phyloP scores from a whole-genome alignment of 192 early-diverging fungal genomes.

The Linnemannia schmuckeri region DNA sequence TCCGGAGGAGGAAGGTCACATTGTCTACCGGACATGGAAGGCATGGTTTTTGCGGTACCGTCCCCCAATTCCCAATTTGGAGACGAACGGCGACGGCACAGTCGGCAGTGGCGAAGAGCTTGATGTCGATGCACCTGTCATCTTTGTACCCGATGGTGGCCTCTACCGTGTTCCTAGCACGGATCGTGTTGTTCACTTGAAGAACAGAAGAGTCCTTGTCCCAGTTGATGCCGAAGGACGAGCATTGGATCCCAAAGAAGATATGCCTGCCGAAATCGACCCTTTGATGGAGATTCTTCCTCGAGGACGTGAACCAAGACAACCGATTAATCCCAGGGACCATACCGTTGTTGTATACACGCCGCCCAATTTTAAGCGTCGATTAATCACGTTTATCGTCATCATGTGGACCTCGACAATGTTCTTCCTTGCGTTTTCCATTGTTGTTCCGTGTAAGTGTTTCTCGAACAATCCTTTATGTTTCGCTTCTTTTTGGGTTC shows the following conservation, averaged over 20 bases:
- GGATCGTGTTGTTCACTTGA: conserved; percentile 87
- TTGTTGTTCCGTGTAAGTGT: conserved; percentile 61
- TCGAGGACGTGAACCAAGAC: conserved; percentile 34
- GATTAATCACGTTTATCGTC: conserved; percentile 69
- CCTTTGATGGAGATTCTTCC: conserved; percentile 52
- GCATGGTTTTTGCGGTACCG: conserved; percentile 67
- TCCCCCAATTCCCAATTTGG: conserved; percentile 67
- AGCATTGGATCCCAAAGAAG: conserved; percentile 70
- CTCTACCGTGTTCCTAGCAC: conserved; percentile 87
- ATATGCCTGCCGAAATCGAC: conserved; percentile 70
- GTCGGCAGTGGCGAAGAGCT: conserved; percentile 54
- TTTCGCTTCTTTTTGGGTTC: neutral
- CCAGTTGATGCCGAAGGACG: conserved; percentile 73
- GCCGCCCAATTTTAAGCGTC: conserved; percentile 75
- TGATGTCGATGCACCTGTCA: conserved; percentile 58
- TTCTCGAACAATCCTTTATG: conserved; percentile 1
- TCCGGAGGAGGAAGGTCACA: conserved; percentile 81
- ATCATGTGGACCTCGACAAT: conserved; percentile 69
- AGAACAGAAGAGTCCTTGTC: conserved; percentile 84
- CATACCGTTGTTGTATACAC: conserved; percentile 87
- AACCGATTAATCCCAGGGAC: conserved; percentile 65
- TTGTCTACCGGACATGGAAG: conserved; percentile 64
- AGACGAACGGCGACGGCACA: conserved; percentile 47
- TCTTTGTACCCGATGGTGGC: conserved; percentile 73
- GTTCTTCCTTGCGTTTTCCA: conserved; percentile 63